These are phyloP conservation scores for Kuraishia piskuri DNA, from an alignment of 805 yeast species.

Conservation along the genomic window DNA sequence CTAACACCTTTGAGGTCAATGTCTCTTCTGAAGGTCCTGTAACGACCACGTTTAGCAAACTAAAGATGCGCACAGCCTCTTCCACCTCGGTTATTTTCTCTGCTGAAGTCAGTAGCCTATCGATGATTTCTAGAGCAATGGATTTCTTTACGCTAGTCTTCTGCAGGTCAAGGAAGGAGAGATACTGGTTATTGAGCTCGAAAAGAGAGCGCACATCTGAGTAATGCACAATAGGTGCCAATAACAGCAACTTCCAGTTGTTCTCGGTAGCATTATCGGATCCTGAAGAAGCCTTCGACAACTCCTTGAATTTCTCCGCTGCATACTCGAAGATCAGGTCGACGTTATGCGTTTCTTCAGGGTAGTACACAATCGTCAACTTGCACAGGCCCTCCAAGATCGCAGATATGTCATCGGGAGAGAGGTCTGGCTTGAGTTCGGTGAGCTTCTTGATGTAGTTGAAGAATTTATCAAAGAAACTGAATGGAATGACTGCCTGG, in stretches of 20 bases:
- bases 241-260: slow-evolving; percentile 36
- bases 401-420: slow-evolving; percentile 55
- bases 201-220: slow-evolving; percentile 23
- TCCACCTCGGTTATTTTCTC: slow-evolving; percentile 30
- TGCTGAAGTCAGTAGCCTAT: slow-evolving; percentile 37
- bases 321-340: slow-evolving; percentile 56
- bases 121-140: slow-evolving; percentile 54
- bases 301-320: slow-evolving; percentile 21
- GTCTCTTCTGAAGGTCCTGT: slow-evolving; percentile 17
- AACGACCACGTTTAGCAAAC: slow-evolving; percentile 48
- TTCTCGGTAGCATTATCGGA: slow-evolving; percentile 20
- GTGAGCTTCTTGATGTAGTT: slow-evolving; percentile 48
- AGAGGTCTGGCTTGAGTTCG: slow-evolving; percentile 53
- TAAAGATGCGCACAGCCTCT: slow-evolving; percentile 53
- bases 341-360: slow-evolving; percentile 49
- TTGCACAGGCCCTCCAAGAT: slow-evolving; percentile 59
- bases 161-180: slow-evolving; percentile 46
- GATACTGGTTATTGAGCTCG: slow-evolving; percentile 39
- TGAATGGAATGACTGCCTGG: slow-evolving; percentile 10
- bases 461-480: slow-evolving; percentile 61
- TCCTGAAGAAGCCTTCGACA: slow-evolving; percentile 9
- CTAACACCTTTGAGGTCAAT: slow-evolving; percentile 28
- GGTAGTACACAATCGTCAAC: slow-evolving; percentile 60
- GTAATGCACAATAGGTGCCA: slow-evolving; percentile 40
- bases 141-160: slow-evolving; percentile 41